These are phyloP conservation scores for Uronychia binucleata DNA, from an alignment of 73 alveolate species.

Conservation along the genomic window DNA sequence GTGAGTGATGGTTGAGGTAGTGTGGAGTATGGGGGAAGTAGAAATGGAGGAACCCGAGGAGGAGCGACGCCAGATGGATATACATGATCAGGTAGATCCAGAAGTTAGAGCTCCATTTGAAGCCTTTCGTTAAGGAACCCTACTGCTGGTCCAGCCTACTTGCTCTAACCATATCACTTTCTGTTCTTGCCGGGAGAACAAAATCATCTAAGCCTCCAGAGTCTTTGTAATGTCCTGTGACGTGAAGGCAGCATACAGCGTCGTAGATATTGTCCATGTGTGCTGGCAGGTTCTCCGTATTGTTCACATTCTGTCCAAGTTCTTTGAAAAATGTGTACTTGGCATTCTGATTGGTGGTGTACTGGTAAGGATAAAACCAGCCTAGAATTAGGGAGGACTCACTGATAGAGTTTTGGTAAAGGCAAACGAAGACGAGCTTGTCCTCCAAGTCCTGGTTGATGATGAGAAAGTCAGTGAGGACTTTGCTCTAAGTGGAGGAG, in stretches of 20 bases:
- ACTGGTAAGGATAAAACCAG: constrained; percentile 26
- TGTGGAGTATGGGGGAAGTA: not conserved
- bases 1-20: not conserved
- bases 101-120: constrained; percentile 37
- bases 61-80: constrained; percentile 21
- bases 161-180: not conserved
- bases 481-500: not conserved
- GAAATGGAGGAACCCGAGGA: constrained; percentile 31
- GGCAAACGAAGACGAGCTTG: constrained; percentile 15
- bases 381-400: not conserved
- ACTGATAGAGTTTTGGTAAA: constrained; percentile 2
- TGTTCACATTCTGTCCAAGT: constrained; percentile 1
- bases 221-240: constrained; percentile 9
- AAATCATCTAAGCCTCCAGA: constrained; percentile 9
- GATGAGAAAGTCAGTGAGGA: constrained; percentile 15
- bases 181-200: constrained; percentile 7
- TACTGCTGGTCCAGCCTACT: not conserved
- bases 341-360: constrained; percentile 12
- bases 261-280: constrained; percentile 28
- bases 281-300: not conserved
- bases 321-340: constrained; percentile 9
- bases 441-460: constrained; percentile 29
- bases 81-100: constrained; percentile 44
- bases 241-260: not conserved
- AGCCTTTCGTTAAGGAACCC: not conserved